Evolutionary conservation across 164 flowering plant species (phyloP), one percentile per base, ranked within the genome.

Genomic region (Dillenia turbinata): DNA sequence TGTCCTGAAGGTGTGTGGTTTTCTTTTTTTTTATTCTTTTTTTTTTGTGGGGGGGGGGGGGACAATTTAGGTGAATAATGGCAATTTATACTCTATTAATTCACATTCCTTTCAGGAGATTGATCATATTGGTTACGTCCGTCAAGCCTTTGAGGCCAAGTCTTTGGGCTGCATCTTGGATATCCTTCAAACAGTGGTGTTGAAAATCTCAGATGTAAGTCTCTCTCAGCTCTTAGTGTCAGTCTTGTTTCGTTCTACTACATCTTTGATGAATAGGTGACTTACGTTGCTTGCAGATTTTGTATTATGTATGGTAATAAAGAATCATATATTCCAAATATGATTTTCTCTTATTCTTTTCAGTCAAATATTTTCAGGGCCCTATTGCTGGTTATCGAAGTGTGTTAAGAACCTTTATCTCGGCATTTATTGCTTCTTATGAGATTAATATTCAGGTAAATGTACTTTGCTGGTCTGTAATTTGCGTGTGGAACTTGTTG

Each of bases 361-460:
- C 22, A 1, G 22, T 19, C 22, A 19, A 19, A 19, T 19, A 19
- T 19, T 19, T 72, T 46, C 80, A 94, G 98, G 90, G 86, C 51
- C 83, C 88, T 71, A 59, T 76, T 74, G 77, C 88, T 77, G 97
- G 96, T 57, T 90, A 89, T 69, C 79, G 85, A 52, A 90, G 98
- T 77, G 94, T 94, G 60, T 67, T 90, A 74, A 89, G 96, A 71
- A 94, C 98, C 24, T 85, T 87, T 58, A 65, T 94, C 49, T 86
- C 98, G 69, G 86, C 97, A 59, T 90, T 90, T 70, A 76, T 94
- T 80, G 98, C 98, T 54, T 85, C 95, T 16, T 94, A 89, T 65
- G 98, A 94, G 65, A 85, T 90, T 56, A 85, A 72, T 71, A 74
- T 77, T 71, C 96, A 89, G 95, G 97, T 89, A 83, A 56, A n/a